These are phyloP conservation scores for Liriodendron chinense DNA, from an alignment of 164 flowering plant genomes.

Conservation along the genomic window DNA sequence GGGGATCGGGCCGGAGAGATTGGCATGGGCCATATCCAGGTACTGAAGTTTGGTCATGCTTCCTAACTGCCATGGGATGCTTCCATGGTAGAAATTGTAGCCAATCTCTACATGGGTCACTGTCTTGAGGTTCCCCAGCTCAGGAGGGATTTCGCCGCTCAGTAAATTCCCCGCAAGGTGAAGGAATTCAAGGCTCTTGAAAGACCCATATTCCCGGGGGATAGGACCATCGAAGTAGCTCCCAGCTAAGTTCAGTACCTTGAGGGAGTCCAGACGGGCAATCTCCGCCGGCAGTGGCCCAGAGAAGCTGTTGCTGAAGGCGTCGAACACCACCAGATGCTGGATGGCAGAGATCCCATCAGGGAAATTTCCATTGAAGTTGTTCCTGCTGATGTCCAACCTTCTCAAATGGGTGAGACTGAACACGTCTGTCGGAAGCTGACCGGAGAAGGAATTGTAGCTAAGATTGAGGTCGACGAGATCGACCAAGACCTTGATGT, in stretches of 20 bases:
- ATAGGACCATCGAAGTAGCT: slow-evolving; percentile 87
- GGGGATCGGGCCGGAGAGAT: slow-evolving; percentile 79
- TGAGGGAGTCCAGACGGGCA: slow-evolving; percentile 48
- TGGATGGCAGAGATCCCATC: slow-evolving; percentile 39
- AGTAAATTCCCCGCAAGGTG: slow-evolving; percentile 88
- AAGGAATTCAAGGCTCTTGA: slow-evolving; percentile 68
- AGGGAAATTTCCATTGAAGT: slow-evolving; percentile 69
- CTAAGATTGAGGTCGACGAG: slow-evolving; percentile 75
- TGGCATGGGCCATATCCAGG: slow-evolving; percentile 88
- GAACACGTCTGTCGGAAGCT: slow-evolving; percentile 62
- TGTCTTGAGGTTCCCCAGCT: slow-evolving; percentile 60
- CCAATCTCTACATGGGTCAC: slow-evolving; percentile 92
- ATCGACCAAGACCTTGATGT: slow-evolving; percentile 42
- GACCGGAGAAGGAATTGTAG: slow-evolving; percentile 65
- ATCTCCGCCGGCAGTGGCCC: slow-evolving; percentile 67
- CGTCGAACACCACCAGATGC: slow-evolving; percentile 59
- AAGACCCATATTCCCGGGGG: slow-evolving; percentile 67
- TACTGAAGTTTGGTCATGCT: slow-evolving; percentile 74
- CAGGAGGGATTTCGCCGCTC: slow-evolving; percentile 55
- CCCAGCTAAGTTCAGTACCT: slow-evolving; percentile 83
- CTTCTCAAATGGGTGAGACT: slow-evolving; percentile 48
- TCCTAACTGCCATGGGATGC: slow-evolving; percentile 76
- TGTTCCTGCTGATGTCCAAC: slow-evolving; percentile 87
- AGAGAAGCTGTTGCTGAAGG: slow-evolving; percentile 88
- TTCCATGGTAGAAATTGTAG: slow-evolving; percentile 68